Evolutionary conservation across 768 basidiomycete species (phyloP), one percentile per base, ranked within the genome.

Genomic region (Jaapia argillacea): DNA sequence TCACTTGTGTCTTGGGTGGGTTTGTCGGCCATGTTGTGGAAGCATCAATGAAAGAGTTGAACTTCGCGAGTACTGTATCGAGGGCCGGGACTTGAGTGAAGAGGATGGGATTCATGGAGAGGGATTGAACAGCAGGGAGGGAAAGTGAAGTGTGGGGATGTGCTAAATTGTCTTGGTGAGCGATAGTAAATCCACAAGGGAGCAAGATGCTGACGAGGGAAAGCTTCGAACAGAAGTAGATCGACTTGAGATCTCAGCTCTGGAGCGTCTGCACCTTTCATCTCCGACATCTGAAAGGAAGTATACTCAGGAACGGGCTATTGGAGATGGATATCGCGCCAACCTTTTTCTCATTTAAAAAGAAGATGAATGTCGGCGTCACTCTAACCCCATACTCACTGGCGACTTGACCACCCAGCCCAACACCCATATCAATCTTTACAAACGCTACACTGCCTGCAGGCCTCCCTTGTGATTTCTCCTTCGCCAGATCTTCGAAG

Each of bases 311-410:
- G 21, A 42, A n/a, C 24, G 13, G 31, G 24, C 12, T 2, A 46
- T n/a, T n/a, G n/a, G n/a, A n/a, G n/a, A n/a, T n/a, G n/a, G n/a
- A n/a, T n/a, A n/a, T n/a, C n/a, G n/a, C n/a, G n/a, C 63, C 36
- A 33, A 84, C 85, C 77, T 85, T 79, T 41, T 72, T 67, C 1
- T 81, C 87, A 46, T 85, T 71, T 47, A 81, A 59, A 65, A 90
- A 97, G 64, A 96, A 92, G 31, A 85, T 64, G 54, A 97, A 94
- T 1, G 89, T 92, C 4, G 92, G 93, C 2, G 88, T 94, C 14
- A 73, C 90, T 13, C 71, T 60, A 1, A 96, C 75, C 12, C 73
- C 68, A 65, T 74, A 85, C 57, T 79, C 67, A 1, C 59, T 47
- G 0, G 82, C 85, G 13, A 94, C 62, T 42, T 66, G 64, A 3